Conservation (phyloP, 176 grass and related monocot genomes). For the Bromus sterilis region DNA sequence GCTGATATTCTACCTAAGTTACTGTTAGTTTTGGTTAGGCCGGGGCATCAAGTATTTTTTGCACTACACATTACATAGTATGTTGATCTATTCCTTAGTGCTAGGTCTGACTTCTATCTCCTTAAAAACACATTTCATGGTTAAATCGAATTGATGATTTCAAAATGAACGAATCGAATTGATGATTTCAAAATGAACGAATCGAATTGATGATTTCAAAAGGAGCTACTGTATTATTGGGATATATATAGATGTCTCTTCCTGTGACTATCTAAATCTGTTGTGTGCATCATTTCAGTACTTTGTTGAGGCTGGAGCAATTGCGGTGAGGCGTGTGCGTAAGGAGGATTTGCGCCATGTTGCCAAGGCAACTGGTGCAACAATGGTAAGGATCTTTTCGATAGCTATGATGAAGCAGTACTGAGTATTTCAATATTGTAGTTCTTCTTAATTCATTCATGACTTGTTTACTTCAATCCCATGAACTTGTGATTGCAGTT, state of each 20-base stretch:
- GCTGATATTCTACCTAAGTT: background rate
- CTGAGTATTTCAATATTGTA: background rate
- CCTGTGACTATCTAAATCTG: background rate
- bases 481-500: background rate
- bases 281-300: conserved; percentile 48
- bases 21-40: background rate
- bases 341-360: conserved; percentile 94
- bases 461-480: background rate
- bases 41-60: background rate
- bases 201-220: background rate
- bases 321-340: conserved; percentile 87
- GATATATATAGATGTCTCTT: background rate
- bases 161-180: background rate
- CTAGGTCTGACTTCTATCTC: background rate
- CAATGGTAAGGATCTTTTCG: conserved; percentile 36
- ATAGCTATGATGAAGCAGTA: background rate
- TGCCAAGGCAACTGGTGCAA: conserved; percentile 86
- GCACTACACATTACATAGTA: no score
- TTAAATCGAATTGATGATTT: background rate
- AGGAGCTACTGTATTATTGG: background rate
- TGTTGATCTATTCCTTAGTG: no score
- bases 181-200: background rate
- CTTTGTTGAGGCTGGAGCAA: conserved; percentile 83
- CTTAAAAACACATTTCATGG: background rate
- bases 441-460: background rate